phyloP scores from a whole-genome alignment of 176 grass and related monocot genomes.

The Oryza meridionalis region DNA sequence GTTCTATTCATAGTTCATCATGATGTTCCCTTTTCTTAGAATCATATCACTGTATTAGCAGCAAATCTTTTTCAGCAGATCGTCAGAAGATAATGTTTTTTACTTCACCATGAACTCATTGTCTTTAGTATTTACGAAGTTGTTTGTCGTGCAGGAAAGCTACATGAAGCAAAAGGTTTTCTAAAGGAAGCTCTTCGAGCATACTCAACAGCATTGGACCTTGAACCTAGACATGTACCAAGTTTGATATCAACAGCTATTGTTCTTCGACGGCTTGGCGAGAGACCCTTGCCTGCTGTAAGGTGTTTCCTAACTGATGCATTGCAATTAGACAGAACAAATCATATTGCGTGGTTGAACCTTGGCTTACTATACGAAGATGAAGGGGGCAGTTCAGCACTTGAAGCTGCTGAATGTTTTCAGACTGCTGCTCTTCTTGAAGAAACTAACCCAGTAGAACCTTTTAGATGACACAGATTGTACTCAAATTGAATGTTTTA shows the following conservation, averaged over 20 bases:
- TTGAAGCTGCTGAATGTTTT: conserved; percentile 88
- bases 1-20: conserved; percentile 13
- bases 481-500: conserved; percentile 14
- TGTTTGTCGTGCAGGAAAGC: conserved; percentile 56
- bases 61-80: neutral
- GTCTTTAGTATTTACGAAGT: conserved; percentile 14
- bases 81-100: neutral
- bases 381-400: conserved; percentile 54
- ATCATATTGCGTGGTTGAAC: conserved; percentile 86
- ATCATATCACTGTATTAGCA: conserved; percentile 1
- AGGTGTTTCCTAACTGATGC: conserved; percentile 76
- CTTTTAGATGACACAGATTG: conserved; percentile 70
- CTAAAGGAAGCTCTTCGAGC: conserved; percentile 57
- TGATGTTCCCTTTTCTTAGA: neutral
- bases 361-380: conserved; percentile 74
- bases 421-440: conserved; percentile 71
- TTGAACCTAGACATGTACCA: conserved; percentile 69
- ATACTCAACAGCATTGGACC: conserved; percentile 69
- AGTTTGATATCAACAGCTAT: conserved; percentile 73
- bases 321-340: conserved; percentile 67
- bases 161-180: conserved; percentile 65
- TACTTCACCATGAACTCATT: neutral
- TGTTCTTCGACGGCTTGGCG: conserved; percentile 58
- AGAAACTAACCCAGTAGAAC: conserved; percentile 78
- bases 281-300: conserved; percentile 47